A percentile compares a stretch with the other conserved stretches of the same genome.
These are phyloP conservation scores for Marasmius tenuissimus DNA, from an alignment of 1,284 basidiomycete genomes.

Conservation along the genomic window DNA sequence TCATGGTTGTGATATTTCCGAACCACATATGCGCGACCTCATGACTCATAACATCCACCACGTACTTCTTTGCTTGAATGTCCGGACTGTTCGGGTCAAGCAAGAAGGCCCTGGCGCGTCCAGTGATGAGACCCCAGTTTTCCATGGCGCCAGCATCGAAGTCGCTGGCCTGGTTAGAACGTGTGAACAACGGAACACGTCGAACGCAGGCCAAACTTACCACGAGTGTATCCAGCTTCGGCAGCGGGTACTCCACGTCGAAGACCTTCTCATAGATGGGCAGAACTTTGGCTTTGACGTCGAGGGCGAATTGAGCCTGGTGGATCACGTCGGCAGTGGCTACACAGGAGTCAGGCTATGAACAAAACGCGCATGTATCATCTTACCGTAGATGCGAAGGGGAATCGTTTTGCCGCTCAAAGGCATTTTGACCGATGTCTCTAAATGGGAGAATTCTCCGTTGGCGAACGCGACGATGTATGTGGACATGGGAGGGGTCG, in stretches of 20 bases:
- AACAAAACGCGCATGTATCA: not conserved
- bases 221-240: slow-evolving; percentile 89
- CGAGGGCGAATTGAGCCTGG: slow-evolving; percentile 81
- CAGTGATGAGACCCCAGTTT: slow-evolving; percentile 95
- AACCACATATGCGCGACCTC: slow-evolving; percentile 90
- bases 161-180: slow-evolving; percentile 59
- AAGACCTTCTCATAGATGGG: slow-evolving; percentile 95
- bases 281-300: slow-evolving; percentile 84
- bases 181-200: not conserved
- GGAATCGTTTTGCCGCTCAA: slow-evolving; percentile 66
- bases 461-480: slow-evolving; percentile 84
- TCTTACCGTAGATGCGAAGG: slow-evolving; percentile 65
- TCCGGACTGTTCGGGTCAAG: slow-evolving; percentile 81
- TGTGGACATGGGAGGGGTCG: slow-evolving; percentile 71
- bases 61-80: slow-evolving; percentile 75
- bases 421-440: slow-evolving; percentile 68
- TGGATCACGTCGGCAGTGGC: slow-evolving; percentile 84
- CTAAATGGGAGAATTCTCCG: slow-evolving; percentile 65
- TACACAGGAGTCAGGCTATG: slow-evolving; percentile 23
- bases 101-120: slow-evolving; percentile 82
- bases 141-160: slow-evolving; percentile 96
- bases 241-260: slow-evolving; percentile 88
- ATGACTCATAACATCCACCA: slow-evolving; percentile 81
- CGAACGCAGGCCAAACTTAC: slow-evolving; percentile 36
- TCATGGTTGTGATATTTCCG: slow-evolving; percentile 90